These are phyloP conservation scores for Trypanosoma cruzi DNA, from an alignment of 208 protist species.

Conservation along the genomic window DNA sequence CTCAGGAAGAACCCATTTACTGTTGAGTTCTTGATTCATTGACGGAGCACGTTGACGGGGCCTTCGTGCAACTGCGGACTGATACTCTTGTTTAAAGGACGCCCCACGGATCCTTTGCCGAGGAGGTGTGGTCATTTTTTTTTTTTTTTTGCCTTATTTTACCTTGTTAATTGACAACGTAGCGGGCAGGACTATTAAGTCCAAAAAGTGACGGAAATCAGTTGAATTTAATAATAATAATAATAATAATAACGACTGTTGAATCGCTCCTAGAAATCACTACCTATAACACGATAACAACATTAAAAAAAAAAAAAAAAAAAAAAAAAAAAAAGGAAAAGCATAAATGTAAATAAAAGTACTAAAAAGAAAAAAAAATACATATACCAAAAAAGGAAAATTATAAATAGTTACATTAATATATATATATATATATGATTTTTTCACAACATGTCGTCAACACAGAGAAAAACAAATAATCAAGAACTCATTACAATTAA, in stretches of 20 bases:
- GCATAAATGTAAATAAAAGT: background rate
- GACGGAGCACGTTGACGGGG: conserved; percentile 85
- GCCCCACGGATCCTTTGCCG: conserved; percentile 86
- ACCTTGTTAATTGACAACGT: too few species aligned
- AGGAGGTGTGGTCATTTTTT: conserved; percentile 28
- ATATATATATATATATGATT: conserved; percentile 4
- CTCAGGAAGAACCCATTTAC: conserved; percentile 73
- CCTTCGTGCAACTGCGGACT: conserved; percentile 62
- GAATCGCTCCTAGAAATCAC: conserved; percentile 6
- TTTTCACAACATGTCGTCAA: too few species aligned
- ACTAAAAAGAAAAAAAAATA: conserved; percentile 26
- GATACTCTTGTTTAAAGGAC: conserved; percentile 94
- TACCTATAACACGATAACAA: background rate
- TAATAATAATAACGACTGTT: conserved; percentile 10
- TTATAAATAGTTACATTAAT: conserved; percentile 1
- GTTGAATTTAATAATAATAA: too few species aligned
- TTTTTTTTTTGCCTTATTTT: background rate
- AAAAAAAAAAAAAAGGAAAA: conserved; percentile 7
- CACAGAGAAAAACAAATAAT: too few species aligned
- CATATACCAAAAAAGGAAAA: background rate
- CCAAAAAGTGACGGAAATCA: too few species aligned
- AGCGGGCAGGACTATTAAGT: too few species aligned
- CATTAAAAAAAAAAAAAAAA: conserved; percentile 12
- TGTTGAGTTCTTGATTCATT: conserved; percentile 86
- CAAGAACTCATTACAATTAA: too few species aligned